These are phyloP conservation scores for Taphrina betulina DNA, from an alignment of 1,139 yeast genomes.

Conservation along the genomic window DNA sequence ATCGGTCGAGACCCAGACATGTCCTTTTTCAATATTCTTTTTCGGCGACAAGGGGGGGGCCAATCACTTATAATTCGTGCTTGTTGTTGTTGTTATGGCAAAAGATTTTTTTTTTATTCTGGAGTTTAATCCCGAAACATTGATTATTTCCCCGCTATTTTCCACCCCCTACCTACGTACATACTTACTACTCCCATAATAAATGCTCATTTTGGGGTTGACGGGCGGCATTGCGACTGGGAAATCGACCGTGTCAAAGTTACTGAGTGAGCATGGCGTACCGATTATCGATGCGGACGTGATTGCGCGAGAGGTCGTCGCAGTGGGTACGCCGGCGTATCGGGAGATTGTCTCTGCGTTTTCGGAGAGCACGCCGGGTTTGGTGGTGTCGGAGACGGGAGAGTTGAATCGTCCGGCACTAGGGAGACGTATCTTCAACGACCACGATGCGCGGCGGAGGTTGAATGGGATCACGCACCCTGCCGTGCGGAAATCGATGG, in stretches of 20 bases:
- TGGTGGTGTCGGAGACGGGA: constrained; percentile 48
- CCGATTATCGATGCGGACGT: constrained; percentile 84
- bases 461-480: constrained; percentile 86
- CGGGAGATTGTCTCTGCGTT: constrained; percentile 63
- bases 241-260: constrained; percentile 79
- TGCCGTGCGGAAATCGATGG: constrained; percentile 71
- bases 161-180: too few relatives aligned
- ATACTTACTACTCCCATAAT: too few relatives aligned
- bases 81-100: too few relatives aligned
- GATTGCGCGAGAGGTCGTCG: constrained; percentile 80
- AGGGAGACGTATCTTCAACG: constrained; percentile 76
- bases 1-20: constrained; percentile 64
- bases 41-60: too few relatives aligned
- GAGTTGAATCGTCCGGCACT: constrained; percentile 63
- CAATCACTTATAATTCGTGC: too few relatives aligned
- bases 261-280: constrained; percentile 55
- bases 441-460: constrained; percentile 52
- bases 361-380: constrained; percentile 54
- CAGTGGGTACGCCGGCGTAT: constrained; percentile 75
- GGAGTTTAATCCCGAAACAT: too few relatives aligned
- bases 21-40: too few relatives aligned
- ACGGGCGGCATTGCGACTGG: constrained; percentile 98
- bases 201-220: constrained; percentile 89
- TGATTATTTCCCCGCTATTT: too few relatives aligned
- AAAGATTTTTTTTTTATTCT: too few relatives aligned